phyloP scores from a whole-genome alignment of 2,329 filamentous ascomycete genomes.

The Ceratocystis eucalypticola region DNA sequence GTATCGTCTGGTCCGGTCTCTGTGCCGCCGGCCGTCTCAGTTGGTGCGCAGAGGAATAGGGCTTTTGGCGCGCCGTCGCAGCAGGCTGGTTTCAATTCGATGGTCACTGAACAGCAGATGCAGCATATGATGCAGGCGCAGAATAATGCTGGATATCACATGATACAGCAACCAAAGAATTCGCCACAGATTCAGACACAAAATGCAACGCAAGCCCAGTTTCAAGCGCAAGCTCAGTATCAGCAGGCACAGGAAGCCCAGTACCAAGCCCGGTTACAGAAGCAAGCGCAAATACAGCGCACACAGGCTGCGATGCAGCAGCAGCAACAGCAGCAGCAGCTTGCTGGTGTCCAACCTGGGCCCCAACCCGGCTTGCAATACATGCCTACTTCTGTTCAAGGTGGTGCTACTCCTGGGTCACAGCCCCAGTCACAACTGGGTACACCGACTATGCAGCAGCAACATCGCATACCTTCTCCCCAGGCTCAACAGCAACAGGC shows the following conservation, averaged over 20 bases:
- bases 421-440: constrained; percentile 1
- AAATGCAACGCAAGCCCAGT: neutral
- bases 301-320: constrained; percentile 19
- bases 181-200: neutral
- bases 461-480: constrained; percentile 21
- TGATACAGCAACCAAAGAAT: neutral
- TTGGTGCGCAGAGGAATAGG: neutral
- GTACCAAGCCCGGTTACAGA: constrained; percentile 6
- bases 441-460: constrained; percentile 1
- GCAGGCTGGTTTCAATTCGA: constrained; percentile 17
- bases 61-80: neutral
- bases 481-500: constrained; percentile 22
- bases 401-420: neutral
- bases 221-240: constrained; percentile 7
- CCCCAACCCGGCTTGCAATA: neutral
- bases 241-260: constrained; percentile 13
- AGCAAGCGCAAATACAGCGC: constrained; percentile 12
- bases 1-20: neutral
- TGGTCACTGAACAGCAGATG: constrained; percentile 22
- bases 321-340: constrained; percentile 4
- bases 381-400: neutral
- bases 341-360: neutral
- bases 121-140: constrained; percentile 23
- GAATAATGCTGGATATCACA: constrained; percentile 8
- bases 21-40: neutral